Percentiles rank a stretch among this genome's conserved stretches.
Conservation (phyloP, 495 filamentous ascomycete genomes). For the Pyrenula massariospora region DNA sequence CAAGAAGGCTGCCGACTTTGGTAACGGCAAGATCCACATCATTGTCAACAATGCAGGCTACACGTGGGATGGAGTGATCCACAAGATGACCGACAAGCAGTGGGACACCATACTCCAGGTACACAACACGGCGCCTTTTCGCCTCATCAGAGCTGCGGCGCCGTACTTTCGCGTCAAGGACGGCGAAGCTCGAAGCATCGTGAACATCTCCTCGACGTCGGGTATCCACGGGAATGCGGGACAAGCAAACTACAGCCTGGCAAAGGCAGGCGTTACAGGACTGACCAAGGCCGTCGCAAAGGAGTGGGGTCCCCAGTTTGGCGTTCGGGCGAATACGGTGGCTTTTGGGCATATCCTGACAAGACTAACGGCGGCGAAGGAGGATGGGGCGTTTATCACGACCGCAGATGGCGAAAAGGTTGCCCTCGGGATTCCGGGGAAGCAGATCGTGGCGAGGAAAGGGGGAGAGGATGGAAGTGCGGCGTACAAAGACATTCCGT, state of each 20-base stretch:
- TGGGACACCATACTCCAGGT: conserved; percentile 76
- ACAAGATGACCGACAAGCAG: conserved; percentile 88
- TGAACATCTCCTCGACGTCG: conserved; percentile 71
- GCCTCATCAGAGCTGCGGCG: conserved; percentile 63
- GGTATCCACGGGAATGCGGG: conserved; percentile 77
- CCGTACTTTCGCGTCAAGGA: conserved; percentile 82
- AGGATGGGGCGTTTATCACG: conserved; percentile 63
- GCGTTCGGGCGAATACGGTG: conserved; percentile 72
- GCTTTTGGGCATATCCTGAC: conserved; percentile 74
- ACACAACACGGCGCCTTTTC: conserved; percentile 75
- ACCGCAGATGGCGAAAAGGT: conserved; percentile 67
- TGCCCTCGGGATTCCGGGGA: conserved; percentile 60
- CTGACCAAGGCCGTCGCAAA: conserved; percentile 81
- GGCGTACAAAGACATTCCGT: conserved; percentile 56
- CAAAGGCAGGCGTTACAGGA: conserved; percentile 70
- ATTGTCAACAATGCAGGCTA: conserved; percentile 83
- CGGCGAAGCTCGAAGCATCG: conserved; percentile 61
- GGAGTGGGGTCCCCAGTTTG: conserved; percentile 80
- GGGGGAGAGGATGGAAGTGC: conserved; percentile 19
- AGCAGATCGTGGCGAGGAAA: conserved; percentile 31
- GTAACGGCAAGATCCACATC: conserved; percentile 75
- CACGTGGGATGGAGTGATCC: conserved; percentile 85
- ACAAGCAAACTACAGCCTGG: conserved; percentile 74
- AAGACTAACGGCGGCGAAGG: conserved; percentile 67
- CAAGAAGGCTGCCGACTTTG: conserved; percentile 64